Percentiles rank a stretch among this genome's conserved stretches.
phyloP scores from a whole-genome alignment of 495 filamentous ascomycete species.

The Trichoderma virens region DNA sequence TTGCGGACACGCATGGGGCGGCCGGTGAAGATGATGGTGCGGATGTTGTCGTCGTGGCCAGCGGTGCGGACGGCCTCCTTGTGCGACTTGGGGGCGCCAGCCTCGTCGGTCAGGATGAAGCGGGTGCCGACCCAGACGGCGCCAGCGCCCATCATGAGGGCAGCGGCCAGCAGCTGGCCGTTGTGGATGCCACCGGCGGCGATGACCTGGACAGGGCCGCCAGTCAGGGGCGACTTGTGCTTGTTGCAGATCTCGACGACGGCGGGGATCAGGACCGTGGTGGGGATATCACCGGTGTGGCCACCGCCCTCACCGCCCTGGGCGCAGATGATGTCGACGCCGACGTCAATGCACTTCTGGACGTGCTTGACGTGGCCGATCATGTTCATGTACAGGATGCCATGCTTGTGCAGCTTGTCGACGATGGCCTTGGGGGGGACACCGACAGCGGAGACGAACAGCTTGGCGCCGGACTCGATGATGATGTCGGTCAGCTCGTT shows the following conservation, averaged over 20 bases:
- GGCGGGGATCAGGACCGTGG: constrained; percentile 80
- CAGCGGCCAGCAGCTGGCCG: constrained; percentile 80
- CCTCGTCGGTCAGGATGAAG: constrained; percentile 90
- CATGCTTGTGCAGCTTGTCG: constrained; percentile 76
- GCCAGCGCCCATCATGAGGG: constrained; percentile 84
- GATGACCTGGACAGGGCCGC: constrained; percentile 77
- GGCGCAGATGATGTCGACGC: constrained; percentile 86
- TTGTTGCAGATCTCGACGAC: constrained; percentile 76
- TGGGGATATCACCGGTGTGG: constrained; percentile 86
- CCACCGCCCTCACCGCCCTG: constrained; percentile 90
- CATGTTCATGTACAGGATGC: constrained; percentile 99
- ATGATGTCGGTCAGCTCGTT: constrained; percentile 84
- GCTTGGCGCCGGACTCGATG: constrained; percentile 79
- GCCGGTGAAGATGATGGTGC: constrained; percentile 97
- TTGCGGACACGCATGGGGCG: constrained; percentile 87
- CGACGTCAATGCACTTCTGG: constrained; percentile 80
- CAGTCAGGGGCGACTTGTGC: constrained; percentile 79
- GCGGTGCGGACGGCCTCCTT: constrained; percentile 93
- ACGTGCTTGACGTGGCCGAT: constrained; percentile 99
- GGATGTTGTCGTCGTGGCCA: constrained; percentile 87
- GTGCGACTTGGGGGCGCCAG: constrained; percentile 86
- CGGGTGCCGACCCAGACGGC: constrained; percentile 96
- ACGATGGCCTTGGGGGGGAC: constrained; percentile 85
- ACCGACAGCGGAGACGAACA: constrained; percentile 96
- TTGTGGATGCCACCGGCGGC: constrained; percentile 94